These are phyloP conservation scores for Grosmannia clavigera DNA, from an alignment of 2,329 filamentous ascomycete genomes.

Conservation along the genomic window DNA sequence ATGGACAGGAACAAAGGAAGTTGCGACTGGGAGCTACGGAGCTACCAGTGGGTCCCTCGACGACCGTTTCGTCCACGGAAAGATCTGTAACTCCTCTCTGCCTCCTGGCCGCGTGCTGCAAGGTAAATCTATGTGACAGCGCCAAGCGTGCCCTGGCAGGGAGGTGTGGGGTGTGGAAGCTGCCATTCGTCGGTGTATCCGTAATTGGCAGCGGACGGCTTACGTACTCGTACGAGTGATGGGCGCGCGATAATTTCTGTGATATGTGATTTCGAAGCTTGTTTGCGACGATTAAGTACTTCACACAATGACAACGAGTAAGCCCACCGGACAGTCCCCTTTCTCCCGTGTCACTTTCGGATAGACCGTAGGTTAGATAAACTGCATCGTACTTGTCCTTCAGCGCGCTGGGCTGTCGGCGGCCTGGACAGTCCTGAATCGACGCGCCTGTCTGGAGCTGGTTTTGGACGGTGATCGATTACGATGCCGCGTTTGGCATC, in stretches of 20 bases:
- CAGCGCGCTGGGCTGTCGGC: no score
- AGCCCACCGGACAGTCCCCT: no score
- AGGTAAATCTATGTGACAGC: background rate
- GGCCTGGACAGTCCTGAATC: no score
- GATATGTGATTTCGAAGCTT: background rate
- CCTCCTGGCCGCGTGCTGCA: background rate
- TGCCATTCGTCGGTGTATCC: background rate
- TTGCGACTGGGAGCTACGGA: no score
- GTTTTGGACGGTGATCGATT: background rate
- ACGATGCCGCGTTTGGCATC: background rate
- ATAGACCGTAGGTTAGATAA: no score
- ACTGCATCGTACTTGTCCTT: no score
- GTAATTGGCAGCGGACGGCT: background rate
- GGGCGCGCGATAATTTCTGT: no score
- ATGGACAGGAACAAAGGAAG: no score
- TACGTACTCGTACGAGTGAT: background rate
- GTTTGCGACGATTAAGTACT: background rate
- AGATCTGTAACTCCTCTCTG: no score
- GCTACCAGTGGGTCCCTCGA: background rate
- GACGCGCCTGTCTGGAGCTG: background rate
- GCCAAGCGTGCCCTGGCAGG: background rate
- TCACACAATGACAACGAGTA: no score
- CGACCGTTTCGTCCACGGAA: background rate
- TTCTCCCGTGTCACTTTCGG: no score
- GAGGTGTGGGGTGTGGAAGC: background rate